phyloP scores from a whole-genome alignment of 495 filamentous ascomycete species.

The Penicillium coffeae region DNA sequence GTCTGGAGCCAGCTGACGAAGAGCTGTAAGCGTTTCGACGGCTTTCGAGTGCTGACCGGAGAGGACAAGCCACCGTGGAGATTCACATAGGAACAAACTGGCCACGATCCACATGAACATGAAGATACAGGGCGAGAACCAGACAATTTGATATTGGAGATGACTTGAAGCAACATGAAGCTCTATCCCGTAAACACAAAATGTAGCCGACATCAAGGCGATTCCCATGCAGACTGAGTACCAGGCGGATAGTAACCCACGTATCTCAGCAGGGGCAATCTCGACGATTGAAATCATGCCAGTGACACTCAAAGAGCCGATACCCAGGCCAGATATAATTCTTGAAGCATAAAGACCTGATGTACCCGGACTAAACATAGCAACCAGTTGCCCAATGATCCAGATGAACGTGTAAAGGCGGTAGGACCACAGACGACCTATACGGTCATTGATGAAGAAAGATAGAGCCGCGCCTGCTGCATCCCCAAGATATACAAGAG shows the following conservation, averaged over 20 bases:
- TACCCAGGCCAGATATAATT: slow-evolving; percentile 16
- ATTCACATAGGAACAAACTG: slow-evolving; percentile 63
- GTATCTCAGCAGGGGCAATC: slow-evolving; percentile 10
- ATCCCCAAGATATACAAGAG: slow-evolving; percentile 15
- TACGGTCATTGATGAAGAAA: slow-evolving; percentile 16
- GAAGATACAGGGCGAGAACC: slow-evolving; percentile 6
- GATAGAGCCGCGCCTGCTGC: slow-evolving; percentile 15
- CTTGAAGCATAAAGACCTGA: slow-evolving; percentile 7
- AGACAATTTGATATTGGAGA: slow-evolving; percentile 14
- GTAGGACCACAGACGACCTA: slow-evolving; percentile 14
- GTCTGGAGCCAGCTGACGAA: slow-evolving; percentile 55
- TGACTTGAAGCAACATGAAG: slow-evolving; percentile 5
- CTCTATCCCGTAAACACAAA: slow-evolving; percentile 7
- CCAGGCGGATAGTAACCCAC: slow-evolving; percentile 15
- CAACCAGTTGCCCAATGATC: slow-evolving; percentile 12
- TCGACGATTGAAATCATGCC: slow-evolving; percentile 12
- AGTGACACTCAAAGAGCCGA: slow-evolving; percentile 11
- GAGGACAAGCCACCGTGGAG: slow-evolving; percentile 66
- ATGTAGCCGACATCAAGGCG: background rate
- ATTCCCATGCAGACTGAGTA: slow-evolving; percentile 12
- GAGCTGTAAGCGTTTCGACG: slow-evolving; percentile 45
- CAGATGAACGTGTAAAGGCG: slow-evolving; percentile 13
- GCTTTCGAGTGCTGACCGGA: slow-evolving; percentile 53
- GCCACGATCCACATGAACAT: slow-evolving; percentile 51
- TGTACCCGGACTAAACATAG: slow-evolving; percentile 3